A percentile compares a stretch with the other conserved stretches of the same genome.
These are phyloP conservation scores for Leptographium galeiforme DNA, from an alignment of 2,329 filamentous ascomycete genomes.

Conservation along the genomic window DNA sequence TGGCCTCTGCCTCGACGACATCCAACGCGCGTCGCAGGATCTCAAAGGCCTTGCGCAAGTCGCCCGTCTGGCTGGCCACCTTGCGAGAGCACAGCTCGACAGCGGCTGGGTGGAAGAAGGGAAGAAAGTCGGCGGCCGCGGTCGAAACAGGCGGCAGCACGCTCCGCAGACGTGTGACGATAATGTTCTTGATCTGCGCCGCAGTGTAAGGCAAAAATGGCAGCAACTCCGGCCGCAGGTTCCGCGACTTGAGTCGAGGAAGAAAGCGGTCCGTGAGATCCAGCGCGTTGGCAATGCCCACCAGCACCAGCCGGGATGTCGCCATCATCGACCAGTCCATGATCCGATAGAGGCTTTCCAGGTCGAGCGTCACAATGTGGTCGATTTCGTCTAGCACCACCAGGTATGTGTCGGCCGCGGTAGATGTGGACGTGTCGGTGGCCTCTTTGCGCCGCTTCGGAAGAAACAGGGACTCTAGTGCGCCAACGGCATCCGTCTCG, in stretches of 20 bases:
- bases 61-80: constrained; percentile 84
- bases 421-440: not conserved
- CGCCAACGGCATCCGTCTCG: constrained; percentile 53
- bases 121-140: constrained; percentile 43
- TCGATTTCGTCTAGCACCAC: constrained; percentile 92
- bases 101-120: constrained; percentile 86
- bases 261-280: constrained; percentile 92
- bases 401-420: constrained; percentile 46
- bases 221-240: constrained; percentile 77
- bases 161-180: constrained; percentile 68
- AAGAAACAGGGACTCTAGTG: constrained; percentile 59
- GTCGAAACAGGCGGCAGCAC: constrained; percentile 47
- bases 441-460: constrained; percentile 30
- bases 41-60: constrained; percentile 89
- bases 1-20: constrained; percentile 73
- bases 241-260: constrained; percentile 82
- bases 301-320: constrained; percentile 64
- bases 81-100: constrained; percentile 92
- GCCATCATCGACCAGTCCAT: constrained; percentile 90
- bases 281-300: constrained; percentile 92
- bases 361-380: constrained; percentile 75
- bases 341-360: constrained; percentile 81
- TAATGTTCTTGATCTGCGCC: constrained; percentile 72
- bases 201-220: constrained; percentile 90
- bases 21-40: constrained; percentile 84